These are phyloP conservation scores for Citrus sp. DNA, from an alignment of 345 rosid species.

Conservation along the genomic window DNA sequence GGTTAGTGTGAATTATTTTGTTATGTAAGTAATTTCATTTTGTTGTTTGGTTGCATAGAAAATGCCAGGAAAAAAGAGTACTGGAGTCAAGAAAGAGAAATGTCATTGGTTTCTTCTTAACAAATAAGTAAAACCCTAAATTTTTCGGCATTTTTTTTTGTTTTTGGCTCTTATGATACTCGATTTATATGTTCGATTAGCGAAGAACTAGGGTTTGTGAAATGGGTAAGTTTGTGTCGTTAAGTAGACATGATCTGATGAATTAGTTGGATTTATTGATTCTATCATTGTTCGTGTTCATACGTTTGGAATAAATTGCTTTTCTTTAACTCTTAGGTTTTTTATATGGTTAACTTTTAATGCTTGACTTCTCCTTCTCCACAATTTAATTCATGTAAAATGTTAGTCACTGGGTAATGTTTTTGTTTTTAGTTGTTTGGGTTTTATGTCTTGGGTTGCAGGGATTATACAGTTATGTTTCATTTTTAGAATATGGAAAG, in stretches of 20 bases:
- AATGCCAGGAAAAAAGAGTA: background rate
- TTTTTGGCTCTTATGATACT: background rate
- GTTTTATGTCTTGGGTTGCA: background rate
- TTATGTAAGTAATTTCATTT: background rate
- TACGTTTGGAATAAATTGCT: background rate
- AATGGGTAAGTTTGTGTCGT: no score
- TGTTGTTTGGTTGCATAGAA: background rate
- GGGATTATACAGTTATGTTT: background rate
- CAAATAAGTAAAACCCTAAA: background rate
- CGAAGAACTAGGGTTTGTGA: background rate
- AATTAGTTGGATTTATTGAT: background rate
- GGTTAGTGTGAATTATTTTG: background rate
- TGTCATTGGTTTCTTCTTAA: background rate
- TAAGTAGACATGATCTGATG: background rate
- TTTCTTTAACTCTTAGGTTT: background rate
- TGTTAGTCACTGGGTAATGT: background rate
- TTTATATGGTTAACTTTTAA: background rate
- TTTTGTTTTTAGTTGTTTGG: background rate
- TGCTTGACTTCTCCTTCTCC: background rate
- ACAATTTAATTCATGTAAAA: background rate
- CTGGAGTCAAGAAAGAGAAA: background rate
- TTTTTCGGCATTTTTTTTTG: background rate
- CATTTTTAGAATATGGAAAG: background rate
- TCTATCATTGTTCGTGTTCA: background rate
- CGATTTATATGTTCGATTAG: background rate